phyloP scores from a whole-genome alignment of 345 rosid genomes.

The Murraya paniculata region DNA sequence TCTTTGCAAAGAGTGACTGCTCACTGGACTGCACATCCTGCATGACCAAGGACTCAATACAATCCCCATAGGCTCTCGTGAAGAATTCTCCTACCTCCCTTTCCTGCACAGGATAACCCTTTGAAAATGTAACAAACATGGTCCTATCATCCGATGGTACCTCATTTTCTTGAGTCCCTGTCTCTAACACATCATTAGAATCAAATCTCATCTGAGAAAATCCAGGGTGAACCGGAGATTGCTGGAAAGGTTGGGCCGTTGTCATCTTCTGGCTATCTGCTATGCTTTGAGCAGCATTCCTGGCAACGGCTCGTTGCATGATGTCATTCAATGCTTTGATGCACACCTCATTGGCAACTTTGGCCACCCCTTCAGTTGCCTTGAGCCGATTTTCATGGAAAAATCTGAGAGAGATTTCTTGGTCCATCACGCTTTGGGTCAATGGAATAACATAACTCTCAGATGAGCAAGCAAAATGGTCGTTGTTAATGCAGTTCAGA shows the following conservation, averaged over 20 bases:
- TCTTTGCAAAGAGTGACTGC: slow-evolving; percentile 50
- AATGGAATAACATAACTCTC: slow-evolving; percentile 27
- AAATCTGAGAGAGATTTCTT: slow-evolving; percentile 30
- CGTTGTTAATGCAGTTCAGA: slow-evolving; percentile 27
- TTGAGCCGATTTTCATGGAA: slow-evolving; percentile 18
- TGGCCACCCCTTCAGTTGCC: slow-evolving; percentile 29
- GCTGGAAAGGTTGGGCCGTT: background rate
- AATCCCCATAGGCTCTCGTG: slow-evolving; percentile 35
- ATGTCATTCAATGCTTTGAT: slow-evolving; percentile 37
- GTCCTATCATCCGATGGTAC: slow-evolving; percentile 46
- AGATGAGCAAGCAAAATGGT: background rate
- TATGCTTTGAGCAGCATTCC: slow-evolving; percentile 21
- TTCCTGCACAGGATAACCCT: slow-evolving; percentile 54
- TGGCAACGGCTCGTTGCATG: slow-evolving; percentile 30
- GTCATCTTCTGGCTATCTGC: slow-evolving; percentile 10
- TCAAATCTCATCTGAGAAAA: slow-evolving; percentile 5
- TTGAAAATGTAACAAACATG: slow-evolving; percentile 62
- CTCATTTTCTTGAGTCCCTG: background rate
- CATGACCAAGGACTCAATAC: slow-evolving; percentile 50
- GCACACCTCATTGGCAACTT: slow-evolving; percentile 30
- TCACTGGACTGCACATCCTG: slow-evolving; percentile 39
- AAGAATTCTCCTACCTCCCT: slow-evolving; percentile 51
- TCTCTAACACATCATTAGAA: background rate
- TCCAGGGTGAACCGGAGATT: background rate
- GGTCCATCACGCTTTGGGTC: slow-evolving; percentile 24